phyloP scores from a whole-genome alignment of 495 filamentous ascomycete genomes.

The Lentithecium fluviatile region DNA sequence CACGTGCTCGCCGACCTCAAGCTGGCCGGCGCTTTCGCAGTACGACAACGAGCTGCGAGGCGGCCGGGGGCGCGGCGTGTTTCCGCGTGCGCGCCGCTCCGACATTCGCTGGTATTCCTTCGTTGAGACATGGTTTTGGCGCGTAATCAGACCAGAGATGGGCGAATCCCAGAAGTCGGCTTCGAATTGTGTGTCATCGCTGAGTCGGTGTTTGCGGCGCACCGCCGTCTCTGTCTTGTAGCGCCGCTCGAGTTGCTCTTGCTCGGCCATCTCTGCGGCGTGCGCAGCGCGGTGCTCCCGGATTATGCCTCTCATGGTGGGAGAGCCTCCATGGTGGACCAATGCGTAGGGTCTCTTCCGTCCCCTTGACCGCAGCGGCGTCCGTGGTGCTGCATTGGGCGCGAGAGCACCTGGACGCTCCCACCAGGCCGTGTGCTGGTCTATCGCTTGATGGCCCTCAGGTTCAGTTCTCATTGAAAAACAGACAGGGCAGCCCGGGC shows the following conservation, averaged over 20 bases:
- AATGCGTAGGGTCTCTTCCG: background rate
- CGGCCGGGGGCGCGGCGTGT: background rate
- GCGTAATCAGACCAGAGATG: background rate
- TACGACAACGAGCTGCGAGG: background rate
- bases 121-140: background rate
- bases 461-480: background rate
- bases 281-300: background rate
- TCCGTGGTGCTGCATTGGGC: background rate
- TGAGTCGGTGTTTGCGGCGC: conserved; percentile 5
- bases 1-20: background rate
- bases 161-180: conserved; percentile 8
- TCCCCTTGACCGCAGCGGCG: background rate
- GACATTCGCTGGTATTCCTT: background rate
- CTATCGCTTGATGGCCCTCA: background rate
- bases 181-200: background rate
- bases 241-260: background rate
- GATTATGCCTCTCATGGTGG: background rate
- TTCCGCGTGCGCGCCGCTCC: conserved; percentile 1
- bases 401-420: conserved; percentile 4
- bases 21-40: background rate
- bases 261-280: background rate
- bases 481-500: background rate
- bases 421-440: conserved; percentile 2
- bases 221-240: conserved; percentile 4
- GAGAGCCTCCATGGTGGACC: background rate